A percentile compares a stretch with the other conserved stretches of the same genome.
Conservation (phyloP, 129 eudicot genomes). For the Heracleum sosnowskyi region DNA sequence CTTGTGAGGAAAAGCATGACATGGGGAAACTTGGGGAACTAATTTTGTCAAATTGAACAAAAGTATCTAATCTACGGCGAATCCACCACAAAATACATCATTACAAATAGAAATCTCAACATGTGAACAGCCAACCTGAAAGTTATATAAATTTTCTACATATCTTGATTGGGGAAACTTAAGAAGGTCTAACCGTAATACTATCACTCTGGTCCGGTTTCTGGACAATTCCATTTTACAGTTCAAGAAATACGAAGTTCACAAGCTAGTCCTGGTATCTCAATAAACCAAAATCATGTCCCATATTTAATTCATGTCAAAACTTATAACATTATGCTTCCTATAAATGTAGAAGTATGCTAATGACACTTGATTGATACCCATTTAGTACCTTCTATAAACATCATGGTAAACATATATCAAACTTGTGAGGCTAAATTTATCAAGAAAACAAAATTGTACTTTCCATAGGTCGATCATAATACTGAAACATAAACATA, state of each 20-base stretch:
- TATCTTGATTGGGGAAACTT: no score
- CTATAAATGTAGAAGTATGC: conserved; percentile 21
- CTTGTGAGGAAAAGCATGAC: not conserved
- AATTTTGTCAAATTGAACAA: not conserved
- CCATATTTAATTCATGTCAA: conserved; percentile 25
- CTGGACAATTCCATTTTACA: conserved; percentile 71
- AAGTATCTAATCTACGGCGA: not conserved
- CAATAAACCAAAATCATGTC: conserved; percentile 40
- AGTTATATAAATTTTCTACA: not conserved
- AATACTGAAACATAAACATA: conserved; percentile 40
- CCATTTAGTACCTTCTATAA: not conserved
- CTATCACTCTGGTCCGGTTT: conserved; percentile 23
- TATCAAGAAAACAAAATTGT: not conserved
- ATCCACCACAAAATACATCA: not conserved
- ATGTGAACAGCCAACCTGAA: not conserved
- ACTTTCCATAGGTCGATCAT: conserved; percentile 43
- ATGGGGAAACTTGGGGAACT: not conserved
- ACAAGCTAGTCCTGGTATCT: conserved; percentile 73
- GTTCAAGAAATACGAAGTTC: conserved; percentile 19
- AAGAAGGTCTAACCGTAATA: no score
- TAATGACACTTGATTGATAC: conserved; percentile 24
- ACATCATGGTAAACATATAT: conserved; percentile 1
- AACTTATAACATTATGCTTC: conserved; percentile 18
- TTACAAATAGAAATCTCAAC: not conserved
- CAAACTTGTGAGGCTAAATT: conserved; percentile 14